A percentile compares a stretch with the other conserved stretches of the same genome.
Evolutionary conservation across 2,329 filamentous ascomycete species (phyloP).

Genomic region (Torrubiella hemipterigena): DNA sequence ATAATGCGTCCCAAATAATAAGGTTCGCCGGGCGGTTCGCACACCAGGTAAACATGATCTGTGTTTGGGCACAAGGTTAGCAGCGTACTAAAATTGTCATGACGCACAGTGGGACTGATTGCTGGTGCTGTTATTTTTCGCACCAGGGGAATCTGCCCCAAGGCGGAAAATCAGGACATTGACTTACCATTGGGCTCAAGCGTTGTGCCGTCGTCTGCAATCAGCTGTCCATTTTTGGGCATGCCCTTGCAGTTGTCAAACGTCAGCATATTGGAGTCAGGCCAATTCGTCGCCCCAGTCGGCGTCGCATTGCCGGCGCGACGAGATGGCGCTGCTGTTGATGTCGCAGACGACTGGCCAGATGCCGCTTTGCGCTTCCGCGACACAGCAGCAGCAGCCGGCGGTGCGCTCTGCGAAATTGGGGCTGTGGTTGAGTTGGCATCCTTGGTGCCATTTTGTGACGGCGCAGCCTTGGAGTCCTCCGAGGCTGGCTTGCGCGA

Average conservation of each 20-base stretch:
- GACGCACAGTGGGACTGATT: constrained; percentile 1
- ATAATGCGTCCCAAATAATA: constrained; percentile 97
- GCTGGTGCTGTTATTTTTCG: too few relatives aligned
- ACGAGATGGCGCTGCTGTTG: constrained; percentile 9
- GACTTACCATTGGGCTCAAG: constrained; percentile 73
- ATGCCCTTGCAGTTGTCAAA: constrained; percentile 63
- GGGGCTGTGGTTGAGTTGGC: constrained; percentile 12
- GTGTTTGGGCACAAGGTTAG: constrained; percentile 10
- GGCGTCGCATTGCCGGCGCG: constrained; percentile 19
- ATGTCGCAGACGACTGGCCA: constrained; percentile 7
- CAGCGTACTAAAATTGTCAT: constrained; percentile 1
- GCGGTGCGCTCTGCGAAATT: constrained; percentile 31
- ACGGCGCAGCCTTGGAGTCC: constrained; percentile 22
- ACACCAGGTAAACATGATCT: constrained; percentile 88
- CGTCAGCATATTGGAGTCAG: constrained; percentile 76
- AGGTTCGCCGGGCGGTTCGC: constrained; percentile 92
- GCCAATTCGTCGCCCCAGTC: constrained; percentile 26
- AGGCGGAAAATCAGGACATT: constrained; percentile 1
- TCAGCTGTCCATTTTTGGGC: constrained; percentile 64
- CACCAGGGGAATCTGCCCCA: constrained; percentile 1
- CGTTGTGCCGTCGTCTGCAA: constrained; percentile 82
- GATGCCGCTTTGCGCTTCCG: constrained; percentile 77
- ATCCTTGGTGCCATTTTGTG: constrained; percentile 26
- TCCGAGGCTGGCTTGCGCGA: constrained; percentile 30
- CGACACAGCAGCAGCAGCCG: constrained; percentile 37